Base-by-base conservation (phyloP, 2,329 filamentous ascomycete species). In the Colletotrichum liriopes region DNA sequence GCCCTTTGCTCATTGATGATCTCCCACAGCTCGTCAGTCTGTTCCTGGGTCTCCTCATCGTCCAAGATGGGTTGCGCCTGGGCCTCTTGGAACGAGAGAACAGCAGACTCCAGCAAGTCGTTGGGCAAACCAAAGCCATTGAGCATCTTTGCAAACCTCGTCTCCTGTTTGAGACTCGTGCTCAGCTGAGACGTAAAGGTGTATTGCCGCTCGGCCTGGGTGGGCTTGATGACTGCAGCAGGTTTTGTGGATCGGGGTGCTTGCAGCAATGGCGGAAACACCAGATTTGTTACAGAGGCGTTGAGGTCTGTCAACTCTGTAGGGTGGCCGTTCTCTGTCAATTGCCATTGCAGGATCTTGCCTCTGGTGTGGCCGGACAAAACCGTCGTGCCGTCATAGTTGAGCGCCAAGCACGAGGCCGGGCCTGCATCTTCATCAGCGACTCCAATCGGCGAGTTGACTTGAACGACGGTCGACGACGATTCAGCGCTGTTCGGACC, bases 301-400 rank as follows among this genome's bases (percentile, higher is more conserved):
- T 94, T 94, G 69, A 97, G 87, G 71, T 93, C 93, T 2, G 90
- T 87, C 58, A 96, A 78, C 64, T 92, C 90, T 3, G 91, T 89
- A 1, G 89, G 88, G 73, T 93, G 92, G 71, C 90, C 90, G 72
- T 90, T 89, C 75, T 92, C 91, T 47, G 91, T 90, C 35, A 96
- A 87, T 79, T 94, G 94, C 96, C 96, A 98, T 65, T 89, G 87
- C 41, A 94, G 84, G 51, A 98, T 88, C 77, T 93, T 93, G 62
- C 96, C 96, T 76, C 89, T 93, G 23, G 89, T 85, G 78, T 98
- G 95, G 7, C 95, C 95, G 3, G 95, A 95, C 35, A 98, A 82
- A 29, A 98, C 84, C 9, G 87, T 89, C 54, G 92, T 95, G 35
- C 94, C 93, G 80, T 98, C 96, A 81, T 96, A 95, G 78, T 90